These are phyloP conservation scores for Backusella macrospora DNA, from an alignment of 192 early-diverging fungal species.

Conservation along the genomic window DNA sequence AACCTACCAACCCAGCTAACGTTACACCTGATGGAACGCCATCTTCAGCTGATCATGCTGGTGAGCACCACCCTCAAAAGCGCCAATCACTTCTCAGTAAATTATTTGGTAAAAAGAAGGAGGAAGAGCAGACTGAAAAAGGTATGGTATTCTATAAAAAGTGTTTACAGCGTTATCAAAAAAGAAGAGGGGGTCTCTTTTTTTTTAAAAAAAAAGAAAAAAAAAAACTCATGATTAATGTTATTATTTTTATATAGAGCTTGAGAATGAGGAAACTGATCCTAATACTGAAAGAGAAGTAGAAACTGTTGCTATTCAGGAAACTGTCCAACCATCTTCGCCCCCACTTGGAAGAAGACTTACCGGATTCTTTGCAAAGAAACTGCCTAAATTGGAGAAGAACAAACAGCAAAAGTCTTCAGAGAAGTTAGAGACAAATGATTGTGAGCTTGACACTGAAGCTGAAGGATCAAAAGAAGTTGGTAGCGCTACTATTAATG, in stretches of 20 bases:
- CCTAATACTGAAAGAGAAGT: constrained; percentile 17
- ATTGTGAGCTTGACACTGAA: background rate
- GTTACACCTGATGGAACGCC: background rate
- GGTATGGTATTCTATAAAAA: background rate
- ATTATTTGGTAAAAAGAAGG: constrained; percentile 12
- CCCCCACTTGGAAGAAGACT: constrained; percentile 11
- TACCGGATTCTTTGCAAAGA: constrained; percentile 4
- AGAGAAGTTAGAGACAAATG: background rate
- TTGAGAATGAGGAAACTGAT: background rate
- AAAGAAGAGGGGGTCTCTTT: background rate
- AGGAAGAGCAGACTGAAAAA: background rate
- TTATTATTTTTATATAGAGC: background rate
- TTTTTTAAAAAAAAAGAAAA: background rate
- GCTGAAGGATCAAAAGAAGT: background rate
- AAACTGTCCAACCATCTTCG: background rate
- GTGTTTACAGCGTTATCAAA: background rate
- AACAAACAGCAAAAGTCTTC: background rate
- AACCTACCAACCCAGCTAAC: background rate
- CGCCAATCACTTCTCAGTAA: constrained; percentile 13
- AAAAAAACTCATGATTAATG: background rate
- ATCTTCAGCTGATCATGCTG: constrained; percentile 1
- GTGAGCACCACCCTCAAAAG: background rate
- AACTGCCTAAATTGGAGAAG: constrained; percentile 6
- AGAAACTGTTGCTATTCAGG: constrained; percentile 3
- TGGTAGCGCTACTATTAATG: background rate